These are phyloP conservation scores for Fusarium cyanostomum DNA, from an alignment of 2,329 filamentous ascomycete species.

Conservation along the genomic window DNA sequence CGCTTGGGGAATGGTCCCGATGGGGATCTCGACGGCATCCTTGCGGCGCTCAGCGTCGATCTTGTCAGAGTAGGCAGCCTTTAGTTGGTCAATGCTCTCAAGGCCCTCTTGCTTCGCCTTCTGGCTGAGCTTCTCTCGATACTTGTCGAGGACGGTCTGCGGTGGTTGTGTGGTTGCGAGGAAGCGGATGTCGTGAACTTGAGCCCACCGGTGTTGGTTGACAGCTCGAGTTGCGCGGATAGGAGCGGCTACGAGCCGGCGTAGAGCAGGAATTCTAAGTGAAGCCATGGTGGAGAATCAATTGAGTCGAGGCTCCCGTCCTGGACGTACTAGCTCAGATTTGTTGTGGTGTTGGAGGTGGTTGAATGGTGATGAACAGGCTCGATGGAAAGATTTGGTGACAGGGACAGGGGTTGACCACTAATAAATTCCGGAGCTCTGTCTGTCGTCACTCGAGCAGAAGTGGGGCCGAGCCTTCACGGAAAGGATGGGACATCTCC, in stretches of 20 bases:
- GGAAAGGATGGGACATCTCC: constrained; percentile 17
- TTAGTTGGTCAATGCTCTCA: constrained; percentile 77
- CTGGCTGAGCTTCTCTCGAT: constrained; percentile 82
- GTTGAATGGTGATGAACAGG: not conserved
- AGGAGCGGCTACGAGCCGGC: constrained; percentile 53
- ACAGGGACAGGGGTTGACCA: constrained; percentile 18
- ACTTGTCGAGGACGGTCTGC: constrained; percentile 80
- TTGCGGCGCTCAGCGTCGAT: constrained; percentile 77
- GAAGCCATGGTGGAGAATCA: constrained; percentile 55
- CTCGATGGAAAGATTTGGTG: constrained; percentile 19
- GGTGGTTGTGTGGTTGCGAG: constrained; percentile 79
- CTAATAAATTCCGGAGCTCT: constrained; percentile 24
- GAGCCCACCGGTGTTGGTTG: constrained; percentile 84
- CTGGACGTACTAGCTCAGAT: constrained; percentile 10
- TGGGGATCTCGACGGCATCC: constrained; percentile 62
- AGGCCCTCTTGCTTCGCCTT: constrained; percentile 82
- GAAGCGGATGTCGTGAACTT: constrained; percentile 91
- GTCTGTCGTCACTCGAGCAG: constrained; percentile 36
- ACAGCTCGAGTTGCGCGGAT: constrained; percentile 46
- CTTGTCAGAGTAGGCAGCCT: constrained; percentile 84
- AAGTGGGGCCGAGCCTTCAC: constrained; percentile 30
- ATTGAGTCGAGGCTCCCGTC: constrained; percentile 7
- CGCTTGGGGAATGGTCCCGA: constrained; percentile 48
- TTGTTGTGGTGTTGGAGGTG: not conserved
- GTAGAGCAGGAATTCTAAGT: constrained; percentile 58